Evolutionary conservation across 2,329 filamentous ascomycete genomes (phyloP), one percentile per base, ranked within the genome.

Genomic region (Juglanconis juglandina): DNA sequence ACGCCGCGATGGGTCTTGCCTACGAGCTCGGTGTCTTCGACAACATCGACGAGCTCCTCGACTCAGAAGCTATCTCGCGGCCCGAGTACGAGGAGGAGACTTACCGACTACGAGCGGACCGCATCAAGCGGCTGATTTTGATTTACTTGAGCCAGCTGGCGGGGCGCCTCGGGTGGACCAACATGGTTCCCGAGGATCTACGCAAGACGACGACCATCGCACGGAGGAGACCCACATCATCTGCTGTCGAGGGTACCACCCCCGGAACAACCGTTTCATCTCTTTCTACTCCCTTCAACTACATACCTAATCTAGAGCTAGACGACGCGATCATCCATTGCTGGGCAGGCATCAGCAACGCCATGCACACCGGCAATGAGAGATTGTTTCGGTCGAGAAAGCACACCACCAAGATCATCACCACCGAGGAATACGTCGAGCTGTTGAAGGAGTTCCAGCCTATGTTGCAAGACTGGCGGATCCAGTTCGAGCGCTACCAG

Each of bases 21-120:
- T 96, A 96, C 66, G 95, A 99, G 73, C 85, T 99, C 37, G 95
- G 95, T 10, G 92, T 99, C 2, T 99, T 98, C 68, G 95, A 98
- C 66, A 87, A 93, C 61, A 91, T 93, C 65, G 91, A 90, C 60
- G 90, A 93, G 68, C 71, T 86, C 67, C 74, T 88, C 58, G 82
- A 81, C 61, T 78, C 85, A 54, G 78, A 83, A 61, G 78, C 82
- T 62, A 85, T 87, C 65, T 81, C 81, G 14, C 79, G 84, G 37
- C 85, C 85, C 4, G 84, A 88, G 69, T 88, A 87, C 61, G 87
- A 92, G 61, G 90, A 96, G 61, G 87, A 90, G 67, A 81, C 83
- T 0, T 93, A 93, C 68, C 87, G 91, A 35, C 85, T 91, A 59
- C 85, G 93, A 49, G 90, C 90, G 47, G 84, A 85, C 66, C 90